These are phyloP conservation scores for Aspergillus sp. DNA, from an alignment of 2,329 filamentous ascomycete genomes.

Conservation along the genomic window DNA sequence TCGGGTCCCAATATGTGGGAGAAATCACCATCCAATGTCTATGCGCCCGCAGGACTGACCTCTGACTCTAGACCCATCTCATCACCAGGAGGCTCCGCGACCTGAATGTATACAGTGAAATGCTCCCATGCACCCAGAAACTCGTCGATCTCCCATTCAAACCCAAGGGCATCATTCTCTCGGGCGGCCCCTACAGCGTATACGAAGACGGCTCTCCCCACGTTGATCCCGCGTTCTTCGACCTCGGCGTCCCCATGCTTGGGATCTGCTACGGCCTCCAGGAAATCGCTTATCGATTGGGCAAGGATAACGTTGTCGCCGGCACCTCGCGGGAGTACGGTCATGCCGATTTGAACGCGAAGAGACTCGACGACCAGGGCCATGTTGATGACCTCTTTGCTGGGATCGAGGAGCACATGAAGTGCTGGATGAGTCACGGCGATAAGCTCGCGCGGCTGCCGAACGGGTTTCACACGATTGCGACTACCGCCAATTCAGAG, in stretches of 20 bases:
- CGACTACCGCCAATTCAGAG: constrained; percentile 63
- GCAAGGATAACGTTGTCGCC: constrained; percentile 56
- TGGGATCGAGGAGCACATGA: constrained; percentile 59
- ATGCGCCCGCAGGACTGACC: background rate
- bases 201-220: constrained; percentile 71
- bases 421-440: constrained; percentile 80
- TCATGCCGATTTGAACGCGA: constrained; percentile 56
- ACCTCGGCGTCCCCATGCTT: constrained; percentile 56
- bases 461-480: constrained; percentile 62
- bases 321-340: constrained; percentile 64
- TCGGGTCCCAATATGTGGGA: constrained; percentile 37
- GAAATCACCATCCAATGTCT: background rate
- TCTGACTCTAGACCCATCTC: constrained; percentile 61
- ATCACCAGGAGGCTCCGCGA: constrained; percentile 67
- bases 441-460: constrained; percentile 75
- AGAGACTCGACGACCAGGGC: constrained; percentile 41
- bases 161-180: constrained; percentile 60
- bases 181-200: constrained; percentile 59
- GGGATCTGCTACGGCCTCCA: constrained; percentile 56
- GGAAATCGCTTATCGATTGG: constrained; percentile 64
- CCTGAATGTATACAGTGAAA: constrained; percentile 75
- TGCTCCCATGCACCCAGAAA: constrained; percentile 80
- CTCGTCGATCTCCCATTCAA: constrained; percentile 65
- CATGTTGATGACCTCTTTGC: constrained; percentile 73
- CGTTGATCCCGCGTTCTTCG: constrained; percentile 72